Conservation (phyloP, 139 green algal species). For the Tetradesmus lagerheimii region DNA sequence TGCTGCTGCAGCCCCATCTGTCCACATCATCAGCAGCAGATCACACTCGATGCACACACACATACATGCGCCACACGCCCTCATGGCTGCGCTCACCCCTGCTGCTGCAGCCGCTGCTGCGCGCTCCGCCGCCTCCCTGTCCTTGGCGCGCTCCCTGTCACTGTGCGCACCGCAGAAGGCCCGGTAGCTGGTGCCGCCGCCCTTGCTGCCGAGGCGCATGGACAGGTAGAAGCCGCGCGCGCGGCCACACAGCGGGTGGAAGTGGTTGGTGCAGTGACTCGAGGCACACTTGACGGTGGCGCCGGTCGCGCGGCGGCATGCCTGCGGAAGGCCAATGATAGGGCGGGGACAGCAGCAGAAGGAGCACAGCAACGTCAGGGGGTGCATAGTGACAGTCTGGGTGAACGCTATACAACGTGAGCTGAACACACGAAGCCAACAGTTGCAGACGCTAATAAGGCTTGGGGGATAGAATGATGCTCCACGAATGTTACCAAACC, state of each 20-base stretch:
- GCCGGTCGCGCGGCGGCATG: conserved; percentile 53
- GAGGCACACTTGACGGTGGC: conserved; percentile 62
- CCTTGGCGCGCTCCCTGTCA: conserved; percentile 44
- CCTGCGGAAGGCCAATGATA: conserved; percentile 51
- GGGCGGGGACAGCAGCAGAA: conserved; percentile 56
- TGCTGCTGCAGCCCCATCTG: background rate
- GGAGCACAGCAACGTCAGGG: background rate
- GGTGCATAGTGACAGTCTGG: too few species aligned
- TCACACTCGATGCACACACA: background rate
- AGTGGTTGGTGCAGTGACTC: conserved; percentile 56
- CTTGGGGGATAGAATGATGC: too few species aligned
- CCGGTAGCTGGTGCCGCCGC: conserved; percentile 31
- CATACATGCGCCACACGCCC: background rate
- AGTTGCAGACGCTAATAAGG: too few species aligned
- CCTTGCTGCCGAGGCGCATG: conserved; percentile 4
- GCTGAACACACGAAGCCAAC: too few species aligned
- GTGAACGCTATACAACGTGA: too few species aligned
- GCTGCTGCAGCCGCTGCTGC: background rate
- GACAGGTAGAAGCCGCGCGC: conserved; percentile 76
- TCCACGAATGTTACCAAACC: too few species aligned
- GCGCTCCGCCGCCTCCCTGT: conserved; percentile 45
- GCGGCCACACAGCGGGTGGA: conserved; percentile 89
- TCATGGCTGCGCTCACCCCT: conserved; percentile 34
- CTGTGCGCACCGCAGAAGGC: conserved; percentile 82
- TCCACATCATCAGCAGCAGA: background rate